Evolutionary conservation across 1,284 basidiomycete genomes (phyloP).

Genomic region (Agaricales sp.): DNA sequence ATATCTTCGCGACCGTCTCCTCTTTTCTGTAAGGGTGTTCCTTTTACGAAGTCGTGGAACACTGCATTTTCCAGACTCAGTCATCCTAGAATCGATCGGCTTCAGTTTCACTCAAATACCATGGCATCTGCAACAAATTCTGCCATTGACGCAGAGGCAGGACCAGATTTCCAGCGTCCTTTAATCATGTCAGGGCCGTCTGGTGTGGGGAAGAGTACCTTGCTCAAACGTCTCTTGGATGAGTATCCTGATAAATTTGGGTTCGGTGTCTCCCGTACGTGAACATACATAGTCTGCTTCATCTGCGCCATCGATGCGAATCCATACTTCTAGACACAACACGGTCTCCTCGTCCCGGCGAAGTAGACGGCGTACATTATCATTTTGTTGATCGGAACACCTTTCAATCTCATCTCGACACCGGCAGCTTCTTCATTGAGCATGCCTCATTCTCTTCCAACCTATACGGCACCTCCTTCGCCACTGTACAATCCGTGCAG

Average conservation of each 20-base stretch:
- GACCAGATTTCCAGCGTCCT: conserved; percentile 31
- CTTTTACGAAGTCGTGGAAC: no score
- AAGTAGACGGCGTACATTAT: conserved; percentile 74
- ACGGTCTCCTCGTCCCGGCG: conserved; percentile 75
- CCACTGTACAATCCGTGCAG: conserved; percentile 49
- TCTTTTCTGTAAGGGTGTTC: no score
- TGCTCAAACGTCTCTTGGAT: conserved; percentile 76
- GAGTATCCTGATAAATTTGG: conserved; percentile 84
- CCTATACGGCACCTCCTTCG: conserved; percentile 85
- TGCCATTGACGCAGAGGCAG: neutral
- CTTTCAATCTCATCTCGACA: conserved; percentile 53
- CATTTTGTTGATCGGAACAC: conserved; percentile 55
- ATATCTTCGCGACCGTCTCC: no score
- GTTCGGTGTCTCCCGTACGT: conserved; percentile 89
- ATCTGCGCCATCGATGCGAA: conserved; percentile 9
- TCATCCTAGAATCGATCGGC: neutral
- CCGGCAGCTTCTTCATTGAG: conserved; percentile 59
- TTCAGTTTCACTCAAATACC: neutral
- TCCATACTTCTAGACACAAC: conserved; percentile 70
- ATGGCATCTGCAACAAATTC: neutral
- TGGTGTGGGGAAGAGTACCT: conserved; percentile 91
- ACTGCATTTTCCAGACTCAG: no score
- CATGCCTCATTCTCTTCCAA: conserved; percentile 86
- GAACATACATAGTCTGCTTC: no score
- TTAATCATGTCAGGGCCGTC: conserved; percentile 42